A percentile compares a stretch with the other conserved stretches of the same genome.
Evolutionary conservation across 2,329 filamentous ascomycete species (phyloP).

Genomic region (Bisporella sp.): DNA sequence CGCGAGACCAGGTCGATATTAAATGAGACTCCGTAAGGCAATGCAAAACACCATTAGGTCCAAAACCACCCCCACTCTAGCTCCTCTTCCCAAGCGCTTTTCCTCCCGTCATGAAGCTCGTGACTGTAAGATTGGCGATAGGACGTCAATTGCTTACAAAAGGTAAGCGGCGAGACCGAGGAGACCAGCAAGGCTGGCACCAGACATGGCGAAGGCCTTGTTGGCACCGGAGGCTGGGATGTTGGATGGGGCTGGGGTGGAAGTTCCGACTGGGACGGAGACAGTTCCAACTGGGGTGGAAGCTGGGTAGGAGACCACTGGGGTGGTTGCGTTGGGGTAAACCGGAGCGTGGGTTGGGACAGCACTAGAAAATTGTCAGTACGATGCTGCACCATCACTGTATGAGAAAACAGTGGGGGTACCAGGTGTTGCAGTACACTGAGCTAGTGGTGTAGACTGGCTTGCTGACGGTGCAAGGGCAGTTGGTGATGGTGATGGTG

Average conservation of each 20-base stretch:
- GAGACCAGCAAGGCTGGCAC: constrained; percentile 52
- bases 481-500: constrained; percentile 25
- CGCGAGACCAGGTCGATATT: constrained; percentile 25
- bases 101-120: constrained; percentile 33
- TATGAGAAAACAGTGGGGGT: constrained; percentile 21
- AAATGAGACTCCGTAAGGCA: constrained; percentile 29
- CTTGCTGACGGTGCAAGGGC: constrained; percentile 25
- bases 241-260: constrained; percentile 21
- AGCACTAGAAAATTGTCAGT: constrained; percentile 11
- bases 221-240: constrained; percentile 48
- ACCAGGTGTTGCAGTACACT: constrained; percentile 45
- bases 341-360: constrained; percentile 23
- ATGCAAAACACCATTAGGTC: constrained; percentile 31
- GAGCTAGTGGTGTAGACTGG: constrained; percentile 19
- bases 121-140: constrained; percentile 48
- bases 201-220: constrained; percentile 49
- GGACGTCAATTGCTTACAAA: constrained; percentile 25
- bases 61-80: constrained; percentile 20
- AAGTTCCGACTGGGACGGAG: constrained; percentile 6
- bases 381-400: constrained; percentile 14
- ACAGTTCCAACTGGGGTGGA: constrained; percentile 17
- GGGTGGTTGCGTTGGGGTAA: constrained; percentile 11
- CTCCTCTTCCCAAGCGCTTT: constrained; percentile 26
- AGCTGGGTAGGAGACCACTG: constrained; percentile 15
- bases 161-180: constrained; percentile 48